Evolutionary conservation across 163 green algal species (phyloP).

Genomic region (Chlorella variabilis): DNA sequence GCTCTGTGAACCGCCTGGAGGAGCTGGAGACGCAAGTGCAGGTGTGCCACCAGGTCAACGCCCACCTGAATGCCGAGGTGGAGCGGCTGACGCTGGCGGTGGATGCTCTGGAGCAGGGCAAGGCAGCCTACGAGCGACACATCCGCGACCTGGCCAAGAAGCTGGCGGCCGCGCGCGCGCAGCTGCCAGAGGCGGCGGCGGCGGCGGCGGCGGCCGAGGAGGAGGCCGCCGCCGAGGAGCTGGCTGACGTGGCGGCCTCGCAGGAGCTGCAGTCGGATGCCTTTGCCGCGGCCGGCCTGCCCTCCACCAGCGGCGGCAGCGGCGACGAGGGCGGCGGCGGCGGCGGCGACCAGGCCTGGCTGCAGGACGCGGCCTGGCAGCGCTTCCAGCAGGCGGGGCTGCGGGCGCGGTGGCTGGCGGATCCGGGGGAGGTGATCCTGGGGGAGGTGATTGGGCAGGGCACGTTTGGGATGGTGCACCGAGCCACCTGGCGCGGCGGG

Average conservation of each 20-base stretch:
- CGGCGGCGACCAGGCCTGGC: neutral
- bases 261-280: neutral
- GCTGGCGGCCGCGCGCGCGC: conserved; percentile 9
- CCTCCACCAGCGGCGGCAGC: neutral
- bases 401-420: conserved; percentile 54
- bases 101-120: conserved; percentile 35
- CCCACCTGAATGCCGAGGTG: conserved; percentile 56
- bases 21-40: conserved; percentile 51
- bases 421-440: conserved; percentile 53
- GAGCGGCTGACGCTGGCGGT: conserved; percentile 44
- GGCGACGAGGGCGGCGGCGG: neutral
- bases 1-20: conserved; percentile 43
- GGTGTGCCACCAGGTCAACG: conserved; percentile 56
- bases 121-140: conserved; percentile 38
- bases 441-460: conserved; percentile 55
- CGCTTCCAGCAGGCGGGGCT: conserved; percentile 24
- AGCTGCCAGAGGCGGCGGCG: conserved; percentile 3
- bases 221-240: neutral
- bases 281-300: neutral
- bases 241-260: conserved; percentile 10
- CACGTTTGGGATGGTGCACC: conserved; percentile 50
- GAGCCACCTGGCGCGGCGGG: conserved; percentile 56
- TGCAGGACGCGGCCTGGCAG: conserved; percentile 36
- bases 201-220: conserved; percentile 5
- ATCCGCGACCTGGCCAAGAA: conserved; percentile 35